These are phyloP conservation scores for Ophiostoma sp. DNA, from an alignment of 2,329 filamentous ascomycete species.

Conservation along the genomic window DNA sequence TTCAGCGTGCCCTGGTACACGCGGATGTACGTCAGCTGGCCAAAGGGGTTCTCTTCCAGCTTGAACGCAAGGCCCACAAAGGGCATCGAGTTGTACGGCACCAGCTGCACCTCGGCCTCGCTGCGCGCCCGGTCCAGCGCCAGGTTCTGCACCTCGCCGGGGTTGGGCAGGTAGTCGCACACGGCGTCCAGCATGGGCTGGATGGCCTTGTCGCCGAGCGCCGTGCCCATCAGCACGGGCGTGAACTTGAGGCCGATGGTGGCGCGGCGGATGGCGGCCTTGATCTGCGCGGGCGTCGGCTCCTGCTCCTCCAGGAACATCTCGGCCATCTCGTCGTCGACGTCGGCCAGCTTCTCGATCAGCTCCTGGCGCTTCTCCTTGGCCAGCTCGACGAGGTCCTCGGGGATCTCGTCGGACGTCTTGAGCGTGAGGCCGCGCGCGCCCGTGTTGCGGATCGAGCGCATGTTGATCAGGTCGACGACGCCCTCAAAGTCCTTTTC, in stretches of 20 bases:
- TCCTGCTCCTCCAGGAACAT: constrained; percentile 83
- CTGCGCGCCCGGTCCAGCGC: constrained; percentile 76
- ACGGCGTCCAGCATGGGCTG: constrained; percentile 95
- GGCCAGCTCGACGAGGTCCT: constrained; percentile 68
- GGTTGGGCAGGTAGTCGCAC: constrained; percentile 92
- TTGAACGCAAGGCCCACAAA: constrained; percentile 98
- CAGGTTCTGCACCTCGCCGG: constrained; percentile 79
- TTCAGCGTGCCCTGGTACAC: constrained; percentile 90
- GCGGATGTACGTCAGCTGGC: constrained; percentile 95
- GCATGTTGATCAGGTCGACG: constrained; percentile 88
- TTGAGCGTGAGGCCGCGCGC: constrained; percentile 71
- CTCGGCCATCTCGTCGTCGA: constrained; percentile 96
- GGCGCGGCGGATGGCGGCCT: constrained; percentile 81
- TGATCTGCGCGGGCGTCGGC: constrained; percentile 77
- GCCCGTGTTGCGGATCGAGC: constrained; percentile 87
- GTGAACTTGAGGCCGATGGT: constrained; percentile 89
- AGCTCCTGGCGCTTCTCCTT: constrained; percentile 78
- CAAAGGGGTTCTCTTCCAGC: constrained; percentile 97
- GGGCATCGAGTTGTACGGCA: constrained; percentile 88
- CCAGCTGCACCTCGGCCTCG: constrained; percentile 77
- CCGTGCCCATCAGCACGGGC: constrained; percentile 93
- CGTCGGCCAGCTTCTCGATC: constrained; percentile 92
- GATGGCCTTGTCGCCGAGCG: constrained; percentile 87
- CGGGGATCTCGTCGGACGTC: constrained; percentile 74
- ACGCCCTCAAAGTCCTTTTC: constrained; percentile 92